A percentile compares a stretch with the other conserved stretches of the same genome.
phyloP scores from a whole-genome alignment of 2,329 filamentous ascomycete genomes.

The Alternaria ventricosa region DNA sequence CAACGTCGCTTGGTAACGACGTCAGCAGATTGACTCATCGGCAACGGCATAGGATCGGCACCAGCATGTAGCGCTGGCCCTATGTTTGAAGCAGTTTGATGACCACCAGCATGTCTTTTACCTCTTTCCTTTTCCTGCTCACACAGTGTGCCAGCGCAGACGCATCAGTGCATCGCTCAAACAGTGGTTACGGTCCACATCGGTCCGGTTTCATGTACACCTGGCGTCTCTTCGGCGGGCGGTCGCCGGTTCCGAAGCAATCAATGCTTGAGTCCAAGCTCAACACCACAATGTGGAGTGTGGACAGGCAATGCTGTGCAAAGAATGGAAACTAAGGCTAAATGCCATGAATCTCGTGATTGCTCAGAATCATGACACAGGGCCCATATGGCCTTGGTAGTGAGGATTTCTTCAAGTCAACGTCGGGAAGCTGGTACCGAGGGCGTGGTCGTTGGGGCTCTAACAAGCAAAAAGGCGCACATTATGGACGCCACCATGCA shows the following conservation, averaged over 20 bases:
- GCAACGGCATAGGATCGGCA: conserved; percentile 7
- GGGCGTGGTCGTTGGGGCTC: conserved; percentile 10
- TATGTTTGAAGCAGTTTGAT: conserved; percentile 15
- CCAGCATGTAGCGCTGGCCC: conserved; percentile 7
- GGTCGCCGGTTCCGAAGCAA: conserved; percentile 4
- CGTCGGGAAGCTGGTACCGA: conserved; percentile 1
- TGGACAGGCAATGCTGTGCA: conserved; percentile 5
- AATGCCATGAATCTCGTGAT: background rate
- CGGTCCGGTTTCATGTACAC: conserved; percentile 28
- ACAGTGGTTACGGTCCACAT: conserved; percentile 19
- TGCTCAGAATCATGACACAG: background rate
- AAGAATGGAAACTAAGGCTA: background rate
- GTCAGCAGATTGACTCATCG: conserved; percentile 5
- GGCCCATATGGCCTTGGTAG: background rate
- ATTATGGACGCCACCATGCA: conserved; percentile 14
- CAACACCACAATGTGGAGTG: conserved; percentile 1
- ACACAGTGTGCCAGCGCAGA: background rate
- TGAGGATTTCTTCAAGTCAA: background rate
- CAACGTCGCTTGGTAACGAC: conserved; percentile 5
- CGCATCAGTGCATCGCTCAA: background rate
- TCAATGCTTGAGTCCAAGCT: conserved; percentile 11
- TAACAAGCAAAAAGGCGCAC: background rate
- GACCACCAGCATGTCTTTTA: conserved; percentile 2
- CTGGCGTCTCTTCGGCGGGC: background rate
- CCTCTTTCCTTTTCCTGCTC: background rate